Percentiles rank a stretch among this genome's conserved stretches.
Evolutionary conservation across 2,329 filamentous ascomycete species (phyloP).

Genomic region (Hyphodiscus sp.): DNA sequence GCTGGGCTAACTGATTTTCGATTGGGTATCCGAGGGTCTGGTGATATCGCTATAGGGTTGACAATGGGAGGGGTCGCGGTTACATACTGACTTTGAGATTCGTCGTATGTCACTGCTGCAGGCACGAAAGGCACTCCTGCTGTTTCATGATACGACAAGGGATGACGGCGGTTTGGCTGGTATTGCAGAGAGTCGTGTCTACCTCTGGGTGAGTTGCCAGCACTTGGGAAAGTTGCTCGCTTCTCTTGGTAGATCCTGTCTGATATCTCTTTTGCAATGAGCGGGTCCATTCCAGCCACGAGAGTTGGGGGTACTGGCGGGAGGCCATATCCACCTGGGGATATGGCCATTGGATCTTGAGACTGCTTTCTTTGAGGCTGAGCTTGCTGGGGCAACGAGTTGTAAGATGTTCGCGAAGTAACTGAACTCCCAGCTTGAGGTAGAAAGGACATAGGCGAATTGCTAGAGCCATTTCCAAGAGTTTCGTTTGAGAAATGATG

Average conservation of each 20-base stretch:
- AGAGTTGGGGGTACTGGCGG: slow-evolving; percentile 50
- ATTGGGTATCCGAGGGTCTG: slow-evolving; percentile 35
- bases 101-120: slow-evolving; percentile 22
- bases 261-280: slow-evolving; percentile 48
- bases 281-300: slow-evolving; percentile 54
- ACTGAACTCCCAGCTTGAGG: slow-evolving; percentile 18
- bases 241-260: slow-evolving; percentile 52
- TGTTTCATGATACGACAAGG: slow-evolving; percentile 23
- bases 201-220: slow-evolving; percentile 38
- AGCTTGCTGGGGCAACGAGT: slow-evolving; percentile 14
- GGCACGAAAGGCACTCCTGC: slow-evolving; percentile 18
- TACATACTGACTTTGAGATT: slow-evolving; percentile 22
- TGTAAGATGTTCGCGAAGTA: slow-evolving; percentile 24
- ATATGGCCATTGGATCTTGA: slow-evolving; percentile 11
- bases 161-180: slow-evolving; percentile 20
- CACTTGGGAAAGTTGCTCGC: slow-evolving; percentile 39
- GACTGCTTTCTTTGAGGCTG: slow-evolving; percentile 20
- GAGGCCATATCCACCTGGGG: slow-evolving; percentile 32
- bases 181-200: slow-evolving; percentile 23
- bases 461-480: slow-evolving; percentile 20
- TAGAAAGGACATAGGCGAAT: slow-evolving; percentile 20
- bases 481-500: slow-evolving; percentile 24
- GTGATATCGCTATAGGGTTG: slow-evolving; percentile 24
- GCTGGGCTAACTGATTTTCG: slow-evolving; percentile 72
- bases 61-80: slow-evolving; percentile 27